Base-by-base conservation (phyloP, 352 stramenopile genomes). In the Globisporangium spiculum region DNA sequence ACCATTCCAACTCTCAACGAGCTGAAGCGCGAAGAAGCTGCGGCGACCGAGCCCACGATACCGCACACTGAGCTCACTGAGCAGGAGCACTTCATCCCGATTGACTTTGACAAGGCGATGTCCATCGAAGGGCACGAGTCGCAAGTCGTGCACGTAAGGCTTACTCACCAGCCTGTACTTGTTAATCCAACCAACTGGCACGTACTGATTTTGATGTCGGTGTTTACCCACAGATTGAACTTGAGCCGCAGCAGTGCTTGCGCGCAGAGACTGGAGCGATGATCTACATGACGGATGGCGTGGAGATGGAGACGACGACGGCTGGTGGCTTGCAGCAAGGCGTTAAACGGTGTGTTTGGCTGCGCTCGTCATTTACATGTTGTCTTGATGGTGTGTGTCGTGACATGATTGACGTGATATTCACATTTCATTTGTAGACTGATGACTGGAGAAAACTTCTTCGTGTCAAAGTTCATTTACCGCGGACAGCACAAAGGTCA, bases 271-370 rank as follows among this genome's bases (percentile, higher is more conserved):
- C 83, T 16, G 94, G 94, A 7, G 90, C 94, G 18, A 98, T 99
- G 88, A 91, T 98, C 55, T 99, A 98, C 79, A 98, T 98, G 94
- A 98, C 92, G 7, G 81, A 98, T 38, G 90, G 90, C 32, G 84
- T 98, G 7, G 78, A 91, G 34, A 97, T 98, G 86, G 83, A 97
- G 54, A 98, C 90, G 36, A 94, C 82, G 0, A 97, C 90, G 8
- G 93, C 90, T n/a, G 94, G 91, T n/a, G 95, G 93, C 3, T 76
- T 98, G 36, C 86, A 91, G 8, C 77, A 93, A 68, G 93, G 89
- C 26, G 79, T 97, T 60, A 88, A 94, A 72, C 73, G 91, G 65
- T 92, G 84, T 60, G 67, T 92, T 66, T 80, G 22, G 5, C 18
- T 32, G 56, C 56, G 16, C 30, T 12, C 8, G 2, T 24, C 20